Base-by-base conservation (phyloP, 2,329 filamentous ascomycete species). In the Arachnomyces sp. region DNA sequence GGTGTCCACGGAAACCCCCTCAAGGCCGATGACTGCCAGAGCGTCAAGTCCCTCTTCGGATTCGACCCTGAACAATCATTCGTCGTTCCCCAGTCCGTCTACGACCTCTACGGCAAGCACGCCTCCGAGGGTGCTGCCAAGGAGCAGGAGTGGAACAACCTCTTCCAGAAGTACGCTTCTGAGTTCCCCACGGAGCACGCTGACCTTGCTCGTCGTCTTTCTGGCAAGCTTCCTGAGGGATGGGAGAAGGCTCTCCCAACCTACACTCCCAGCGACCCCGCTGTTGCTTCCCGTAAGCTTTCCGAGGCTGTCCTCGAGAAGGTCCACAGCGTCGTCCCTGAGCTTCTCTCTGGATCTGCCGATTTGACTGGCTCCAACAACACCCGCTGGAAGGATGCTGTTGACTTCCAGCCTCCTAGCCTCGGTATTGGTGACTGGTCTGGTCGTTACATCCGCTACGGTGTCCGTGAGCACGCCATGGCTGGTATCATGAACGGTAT, bases 291-390 rank as follows among this genome's bases (percentile, higher is more conserved):
- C 53, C 83, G 92, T 64, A 98, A 96, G 76, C 82, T 96, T 44
- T 96, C 90, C 50, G 90, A 98, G 78, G 82, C 77, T 45, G 89
- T 96, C 43, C 80, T 98, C 51, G 76, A 82, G 72, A 90, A 89
- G 68, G 82, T 98, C 58, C 79, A 94, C 73, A 68, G 76, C 38
- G 78, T 73, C 51, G 63, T 98, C 40, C 92, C 92, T 52, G 92
- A 96, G 70, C 81, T 98, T 43, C 68, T 98, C 46, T 94, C 90
- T 64, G 92, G 92, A 57, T 98, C 92, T 50, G 92, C 92, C 56
- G 92, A 98, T 76, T 69, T 98, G 76, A 98, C 92, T 64, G 87
- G 87, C 62, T 96, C 92, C 64, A 98, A 98, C 79, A 82, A 96
- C 74, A 98, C 92, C 54, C 82, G 89, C 65, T 95, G 89, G 88